Base-by-base conservation (phyloP, 2,329 filamentous ascomycete genomes). In the Verticillium klebahnii region DNA sequence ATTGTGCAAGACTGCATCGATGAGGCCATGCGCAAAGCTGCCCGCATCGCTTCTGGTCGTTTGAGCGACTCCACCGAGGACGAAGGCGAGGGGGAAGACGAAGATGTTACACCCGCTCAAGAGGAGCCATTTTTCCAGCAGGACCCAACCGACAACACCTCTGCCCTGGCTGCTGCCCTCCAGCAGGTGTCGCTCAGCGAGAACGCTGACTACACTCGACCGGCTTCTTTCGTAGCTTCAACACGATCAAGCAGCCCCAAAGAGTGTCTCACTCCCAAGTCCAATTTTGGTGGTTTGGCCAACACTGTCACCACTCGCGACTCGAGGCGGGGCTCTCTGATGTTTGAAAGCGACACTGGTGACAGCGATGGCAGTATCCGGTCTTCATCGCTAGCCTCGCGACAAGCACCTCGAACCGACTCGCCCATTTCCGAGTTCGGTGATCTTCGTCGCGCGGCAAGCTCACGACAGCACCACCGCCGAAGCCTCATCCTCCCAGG, bases 1-100 rank as follows among this genome's bases (percentile, higher is more conserved):
- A 82, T 97, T 62, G 94, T 99, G 2, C 92, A 98, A 70, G 92
- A 97, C 69, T 99, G 95, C 72, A 97, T 99, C 59, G 89, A 96
- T 63, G 93, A 92, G 64, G 95, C 95, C 9, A 85, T 98, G 76
- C 86, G 86, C 66, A 97, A 98, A 75, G 93, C 95, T 60, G 91
- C 91, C 61, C 89, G 89, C 58, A 94, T 97, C 67, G 92, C 92
- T 56, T 88, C 91, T 54, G 94, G 94, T 12, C 87, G 93, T 59
- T 78, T 96, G 17, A 94, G 90, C 66, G 93, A 96, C 70, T 94
- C 92, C 1, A 80, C 84, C 31, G 85, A 86, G 56, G 83, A 83
- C 7, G 85, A 86, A 57, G 85, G 85, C 17, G 80, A 83, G 19
- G 75, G 77, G 9, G 73, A 76, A 23, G 77, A 80, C n/a, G 76